Evolutionary conservation across 768 basidiomycete genomes (phyloP).

Genomic region (Mrakia gelida): DNA sequence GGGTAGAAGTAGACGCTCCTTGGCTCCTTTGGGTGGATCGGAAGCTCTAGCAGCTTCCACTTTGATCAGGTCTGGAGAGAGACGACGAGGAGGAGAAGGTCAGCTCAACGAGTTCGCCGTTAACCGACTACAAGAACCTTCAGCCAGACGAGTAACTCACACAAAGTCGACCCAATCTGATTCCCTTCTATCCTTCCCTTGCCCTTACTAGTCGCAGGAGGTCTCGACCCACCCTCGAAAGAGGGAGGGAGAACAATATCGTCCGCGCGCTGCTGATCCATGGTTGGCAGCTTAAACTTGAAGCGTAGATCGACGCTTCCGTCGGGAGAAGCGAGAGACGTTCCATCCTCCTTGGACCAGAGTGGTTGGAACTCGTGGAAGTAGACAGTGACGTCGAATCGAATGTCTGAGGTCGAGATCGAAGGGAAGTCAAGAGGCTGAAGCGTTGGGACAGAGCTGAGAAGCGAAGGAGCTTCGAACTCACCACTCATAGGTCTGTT

Average conservation of each 20-base stretch:
- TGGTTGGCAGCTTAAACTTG: not conserved
- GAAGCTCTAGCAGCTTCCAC: not conserved
- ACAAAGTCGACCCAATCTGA: not conserved
- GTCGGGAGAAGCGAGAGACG: not conserved
- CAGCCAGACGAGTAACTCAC: not conserved
- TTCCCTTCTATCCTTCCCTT: conserved; percentile 4
- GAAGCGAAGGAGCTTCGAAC: not conserved
- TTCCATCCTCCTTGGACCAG: not conserved
- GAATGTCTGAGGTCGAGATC: not conserved
- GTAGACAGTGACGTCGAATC: not conserved
- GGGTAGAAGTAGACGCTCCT: not conserved
- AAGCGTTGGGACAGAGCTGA: not conserved
- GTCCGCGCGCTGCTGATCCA: not conserved
- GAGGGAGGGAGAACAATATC: not conserved
- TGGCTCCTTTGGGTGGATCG: not conserved
- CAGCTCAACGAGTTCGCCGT: not conserved
- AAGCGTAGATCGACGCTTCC: not conserved
- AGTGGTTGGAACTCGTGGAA: not conserved
- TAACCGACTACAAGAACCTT: not conserved
- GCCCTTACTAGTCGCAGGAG: not conserved
- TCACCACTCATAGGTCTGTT: not conserved
- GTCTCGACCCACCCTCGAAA: not conserved
- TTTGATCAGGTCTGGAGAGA: not conserved
- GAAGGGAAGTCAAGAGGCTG: not conserved
- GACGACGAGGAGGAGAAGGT: not conserved